A percentile compares a stretch with the other conserved stretches of the same genome.
Conservation (phyloP, 1,284 basidiomycete species). For the Melampsora abietis-canadensis region DNA sequence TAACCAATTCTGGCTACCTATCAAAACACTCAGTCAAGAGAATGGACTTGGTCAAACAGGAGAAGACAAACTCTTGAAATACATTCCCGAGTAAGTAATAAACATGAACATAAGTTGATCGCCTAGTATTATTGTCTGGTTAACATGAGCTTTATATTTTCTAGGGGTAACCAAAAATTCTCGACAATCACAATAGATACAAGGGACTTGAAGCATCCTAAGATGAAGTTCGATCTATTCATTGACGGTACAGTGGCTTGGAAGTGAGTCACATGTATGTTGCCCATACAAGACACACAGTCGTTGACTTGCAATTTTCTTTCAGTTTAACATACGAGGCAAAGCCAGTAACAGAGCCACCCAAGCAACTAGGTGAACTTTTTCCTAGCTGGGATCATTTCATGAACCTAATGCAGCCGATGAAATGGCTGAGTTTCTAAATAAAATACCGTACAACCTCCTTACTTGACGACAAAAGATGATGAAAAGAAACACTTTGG, state of each 20-base stretch:
- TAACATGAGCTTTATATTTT: background rate
- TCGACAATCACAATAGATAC: constrained; percentile 73
- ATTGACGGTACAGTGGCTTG: constrained; percentile 66
- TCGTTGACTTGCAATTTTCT: background rate
- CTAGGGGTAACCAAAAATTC: constrained; percentile 54
- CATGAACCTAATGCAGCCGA: constrained; percentile 27
- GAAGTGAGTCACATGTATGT: constrained; percentile 55
- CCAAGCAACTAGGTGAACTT: constrained; percentile 33
- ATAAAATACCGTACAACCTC: background rate
- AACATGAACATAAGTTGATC: background rate
- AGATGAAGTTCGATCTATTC: constrained; percentile 56
- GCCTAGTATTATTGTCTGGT: constrained; percentile 1
- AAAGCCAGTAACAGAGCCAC: constrained; percentile 32
- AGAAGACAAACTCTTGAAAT: constrained; percentile 65
- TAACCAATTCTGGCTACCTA: constrained; percentile 65
- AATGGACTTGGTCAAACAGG: constrained; percentile 56
- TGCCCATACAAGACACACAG: constrained; percentile 43
- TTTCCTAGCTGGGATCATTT: constrained; percentile 37
- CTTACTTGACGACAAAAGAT: too few relatives aligned
- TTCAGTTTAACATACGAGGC: constrained; percentile 32
- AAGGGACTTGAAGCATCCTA: constrained; percentile 60
- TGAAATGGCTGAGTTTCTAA: constrained; percentile 20
- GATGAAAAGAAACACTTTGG: too few relatives aligned
- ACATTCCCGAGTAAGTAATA: constrained; percentile 47
- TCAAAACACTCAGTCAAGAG: constrained; percentile 49